Conservation (phyloP, 805 yeast species). For the Saccharomycopsis oosterbeekiorum region DNA sequence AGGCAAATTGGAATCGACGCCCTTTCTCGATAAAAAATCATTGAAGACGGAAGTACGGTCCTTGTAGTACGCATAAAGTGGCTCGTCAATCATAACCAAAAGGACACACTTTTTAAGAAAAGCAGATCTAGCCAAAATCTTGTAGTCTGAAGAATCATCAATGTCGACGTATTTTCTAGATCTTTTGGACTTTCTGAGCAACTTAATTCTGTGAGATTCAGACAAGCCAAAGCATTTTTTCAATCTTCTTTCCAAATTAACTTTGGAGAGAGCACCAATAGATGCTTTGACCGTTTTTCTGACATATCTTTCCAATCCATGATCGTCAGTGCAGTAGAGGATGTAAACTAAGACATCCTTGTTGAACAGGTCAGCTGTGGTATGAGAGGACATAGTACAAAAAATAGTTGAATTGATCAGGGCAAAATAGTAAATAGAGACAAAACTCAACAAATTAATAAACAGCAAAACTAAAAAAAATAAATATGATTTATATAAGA, state of each 20-base stretch:
- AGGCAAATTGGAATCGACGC: not conserved
- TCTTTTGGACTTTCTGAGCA: slow-evolving; percentile 38
- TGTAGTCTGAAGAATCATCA: slow-evolving; percentile 32
- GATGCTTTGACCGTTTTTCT: slow-evolving; percentile 8
- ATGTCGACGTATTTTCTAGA: slow-evolving; percentile 32
- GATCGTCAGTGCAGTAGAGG: slow-evolving; percentile 3
- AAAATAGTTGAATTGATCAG: not conserved
- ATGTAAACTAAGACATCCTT: slow-evolving; percentile 11
- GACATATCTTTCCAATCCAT: not conserved
- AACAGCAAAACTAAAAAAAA: not conserved
- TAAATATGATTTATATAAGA: too few relatives aligned
- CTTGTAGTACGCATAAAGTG: not conserved
- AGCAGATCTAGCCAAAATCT: slow-evolving; percentile 35
- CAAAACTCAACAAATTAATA: not conserved
- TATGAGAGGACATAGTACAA: not conserved
- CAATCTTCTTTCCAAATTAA: not conserved
- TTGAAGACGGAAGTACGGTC: not conserved
- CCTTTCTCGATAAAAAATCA: not conserved
- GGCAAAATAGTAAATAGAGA: not conserved
- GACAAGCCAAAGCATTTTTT: not conserved
- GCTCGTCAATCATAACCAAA: slow-evolving; percentile 22
- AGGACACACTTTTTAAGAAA: slow-evolving; percentile 37
- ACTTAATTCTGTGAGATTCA: not conserved
- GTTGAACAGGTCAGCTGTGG: not conserved
- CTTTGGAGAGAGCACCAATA: slow-evolving; percentile 2